A percentile compares a stretch with the other conserved stretches of the same genome.
Conservation (phyloP, 1,284 basidiomycete species). For the Apiotrichum gamsii region DNA sequence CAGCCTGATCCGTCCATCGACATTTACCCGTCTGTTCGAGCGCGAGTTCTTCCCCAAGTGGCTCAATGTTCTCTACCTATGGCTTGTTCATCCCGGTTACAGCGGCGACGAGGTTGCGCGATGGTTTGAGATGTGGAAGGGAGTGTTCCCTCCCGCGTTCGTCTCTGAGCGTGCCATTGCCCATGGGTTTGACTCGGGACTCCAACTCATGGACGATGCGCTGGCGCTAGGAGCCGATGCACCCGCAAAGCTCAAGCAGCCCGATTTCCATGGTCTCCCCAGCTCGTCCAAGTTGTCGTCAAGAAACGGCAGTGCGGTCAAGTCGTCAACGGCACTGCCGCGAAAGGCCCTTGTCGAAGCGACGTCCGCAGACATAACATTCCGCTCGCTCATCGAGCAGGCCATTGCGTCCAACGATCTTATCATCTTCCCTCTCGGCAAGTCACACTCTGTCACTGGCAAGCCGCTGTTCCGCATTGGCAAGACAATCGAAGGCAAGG, state of each 20-base stretch:
- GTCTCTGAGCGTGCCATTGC: conserved; percentile 60
- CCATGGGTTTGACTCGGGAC: conserved; percentile 72
- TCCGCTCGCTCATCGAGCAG: conserved; percentile 85
- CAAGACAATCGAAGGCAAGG: conserved; percentile 67
- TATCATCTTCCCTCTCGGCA: conserved; percentile 77
- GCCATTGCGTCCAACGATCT: conserved; percentile 74
- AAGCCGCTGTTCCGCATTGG: conserved; percentile 83
- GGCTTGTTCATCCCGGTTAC: conserved; percentile 76
- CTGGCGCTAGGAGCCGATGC: conserved; percentile 73
- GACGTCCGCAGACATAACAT: conserved; percentile 68
- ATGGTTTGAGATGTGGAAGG: conserved; percentile 85
- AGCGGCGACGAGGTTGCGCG: conserved; percentile 84
- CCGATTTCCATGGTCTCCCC: conserved; percentile 51
- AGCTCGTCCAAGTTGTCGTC: neutral
- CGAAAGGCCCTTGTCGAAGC: conserved; percentile 9
- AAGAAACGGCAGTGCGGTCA: conserved; percentile 18
- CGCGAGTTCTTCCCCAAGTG: conserved; percentile 93
- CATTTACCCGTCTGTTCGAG: conserved; percentile 75
- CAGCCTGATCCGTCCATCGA: conserved; percentile 62
- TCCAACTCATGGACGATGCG: conserved; percentile 89
- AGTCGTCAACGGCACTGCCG: neutral
- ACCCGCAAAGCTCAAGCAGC: conserved; percentile 59
- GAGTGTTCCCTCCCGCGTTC: conserved; percentile 64
- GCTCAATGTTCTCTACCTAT: conserved; percentile 82
- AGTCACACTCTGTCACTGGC: conserved; percentile 70